Evolutionary conservation across 2,329 filamentous ascomycete genomes (phyloP).

Genomic region (Cercospora nicotianae): DNA sequence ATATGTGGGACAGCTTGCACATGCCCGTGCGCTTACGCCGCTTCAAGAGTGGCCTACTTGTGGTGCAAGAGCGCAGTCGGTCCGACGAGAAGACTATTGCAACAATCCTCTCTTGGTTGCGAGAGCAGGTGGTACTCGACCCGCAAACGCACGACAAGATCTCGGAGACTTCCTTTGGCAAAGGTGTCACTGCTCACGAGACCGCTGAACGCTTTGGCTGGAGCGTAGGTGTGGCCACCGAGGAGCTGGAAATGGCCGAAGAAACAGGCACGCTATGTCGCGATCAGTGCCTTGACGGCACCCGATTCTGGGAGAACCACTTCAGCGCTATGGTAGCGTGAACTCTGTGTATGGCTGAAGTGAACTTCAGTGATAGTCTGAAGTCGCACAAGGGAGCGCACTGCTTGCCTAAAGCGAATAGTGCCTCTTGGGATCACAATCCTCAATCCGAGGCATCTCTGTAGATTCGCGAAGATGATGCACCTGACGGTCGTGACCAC

Average conservation of each 20-base stretch:
- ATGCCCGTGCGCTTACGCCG: conserved; percentile 82
- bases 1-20: conserved; percentile 82
- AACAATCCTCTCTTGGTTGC: conserved; percentile 73
- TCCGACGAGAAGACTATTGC: conserved; percentile 88
- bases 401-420: neutral
- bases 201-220: conserved; percentile 87
- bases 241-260: conserved; percentile 97
- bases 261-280: conserved; percentile 83
- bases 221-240: conserved; percentile 93
- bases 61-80: conserved; percentile 83
- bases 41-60: conserved; percentile 91
- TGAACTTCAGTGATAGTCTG: neutral
- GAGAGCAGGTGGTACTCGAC: conserved; percentile 46
- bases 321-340: conserved; percentile 21
- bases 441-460: neutral
- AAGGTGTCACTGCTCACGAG: conserved; percentile 86
- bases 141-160: conserved; percentile 66
- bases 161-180: conserved; percentile 68
- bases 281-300: conserved; percentile 86
- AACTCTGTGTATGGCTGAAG: neutral
- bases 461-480: neutral
- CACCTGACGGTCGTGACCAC: neutral
- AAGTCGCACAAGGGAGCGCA: neutral
- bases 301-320: conserved; percentile 87
- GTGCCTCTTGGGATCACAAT: neutral